Conservation (phyloP, 1,284 basidiomycete species). For the Cutaneotrichosporon dermatis region DNA sequence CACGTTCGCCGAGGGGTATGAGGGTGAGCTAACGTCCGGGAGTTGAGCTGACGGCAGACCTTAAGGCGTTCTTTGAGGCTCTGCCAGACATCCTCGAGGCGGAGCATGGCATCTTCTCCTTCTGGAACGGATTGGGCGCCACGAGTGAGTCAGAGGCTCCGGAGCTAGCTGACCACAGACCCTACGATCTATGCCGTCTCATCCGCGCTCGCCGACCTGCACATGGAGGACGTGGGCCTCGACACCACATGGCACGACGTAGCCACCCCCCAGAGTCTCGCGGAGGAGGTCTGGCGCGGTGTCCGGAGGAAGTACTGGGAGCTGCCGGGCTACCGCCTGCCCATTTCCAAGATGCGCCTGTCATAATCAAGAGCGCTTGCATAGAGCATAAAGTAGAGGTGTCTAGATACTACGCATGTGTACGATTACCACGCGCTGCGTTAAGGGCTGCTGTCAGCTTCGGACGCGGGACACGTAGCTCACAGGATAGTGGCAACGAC, state of each 20-base stretch:
- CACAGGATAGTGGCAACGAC: conserved; percentile 44
- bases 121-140: conserved; percentile 95
- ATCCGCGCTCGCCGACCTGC: conserved; percentile 76
- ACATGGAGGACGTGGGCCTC: conserved; percentile 72
- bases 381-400: too few relatives aligned
- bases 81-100: conserved; percentile 77
- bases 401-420: background rate
- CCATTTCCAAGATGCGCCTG: conserved; percentile 40
- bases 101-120: conserved; percentile 76
- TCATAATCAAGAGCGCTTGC: background rate
- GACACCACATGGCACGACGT: conserved; percentile 47
- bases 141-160: conserved; percentile 61
- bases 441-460: background rate
- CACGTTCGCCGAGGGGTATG: conserved; percentile 86
- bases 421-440: too few relatives aligned
- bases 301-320: conserved; percentile 49
- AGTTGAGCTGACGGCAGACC: conserved; percentile 50
- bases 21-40: conserved; percentile 50
- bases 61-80: conserved; percentile 76
- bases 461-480: background rate
- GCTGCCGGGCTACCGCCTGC: conserved; percentile 46
- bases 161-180: conserved; percentile 53
- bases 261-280: conserved; percentile 41
- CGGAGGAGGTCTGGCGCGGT: conserved; percentile 49
- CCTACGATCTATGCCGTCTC: conserved; percentile 87